These are phyloP conservation scores for Rhizopogon vesiculosus DNA, from an alignment of 768 basidiomycete species.

Conservation along the genomic window DNA sequence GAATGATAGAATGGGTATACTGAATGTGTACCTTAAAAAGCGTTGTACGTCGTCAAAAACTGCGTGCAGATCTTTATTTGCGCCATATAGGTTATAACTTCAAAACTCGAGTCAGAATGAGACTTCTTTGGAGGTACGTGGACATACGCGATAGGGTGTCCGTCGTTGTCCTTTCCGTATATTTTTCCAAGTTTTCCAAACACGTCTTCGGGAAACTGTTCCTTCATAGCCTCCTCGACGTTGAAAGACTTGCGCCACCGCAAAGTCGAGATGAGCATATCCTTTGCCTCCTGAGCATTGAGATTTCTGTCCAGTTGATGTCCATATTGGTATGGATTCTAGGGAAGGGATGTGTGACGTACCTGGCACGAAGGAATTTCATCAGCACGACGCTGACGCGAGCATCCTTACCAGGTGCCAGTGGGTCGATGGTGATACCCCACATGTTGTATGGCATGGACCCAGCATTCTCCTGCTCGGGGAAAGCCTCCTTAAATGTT, in stretches of 20 bases:
- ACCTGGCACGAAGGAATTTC: constrained; percentile 81
- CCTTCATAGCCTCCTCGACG: constrained; percentile 54
- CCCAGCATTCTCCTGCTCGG: constrained; percentile 49
- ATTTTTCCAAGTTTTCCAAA: constrained; percentile 63
- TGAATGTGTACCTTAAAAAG: constrained; percentile 58
- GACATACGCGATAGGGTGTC: constrained; percentile 65
- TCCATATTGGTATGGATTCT: not conserved
- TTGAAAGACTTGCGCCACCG: constrained; percentile 69
- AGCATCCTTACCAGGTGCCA: constrained; percentile 44
- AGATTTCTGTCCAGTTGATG: constrained; percentile 38
- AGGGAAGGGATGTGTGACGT: constrained; percentile 4
- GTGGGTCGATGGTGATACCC: constrained; percentile 68
- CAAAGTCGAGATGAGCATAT: constrained; percentile 67
- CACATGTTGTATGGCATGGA: constrained; percentile 54
- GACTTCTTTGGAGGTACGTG: not conserved
- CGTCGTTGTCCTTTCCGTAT: constrained; percentile 67
- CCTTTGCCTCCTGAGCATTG: constrained; percentile 46
- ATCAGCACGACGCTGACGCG: constrained; percentile 71
- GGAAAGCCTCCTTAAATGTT: constrained; percentile 55
- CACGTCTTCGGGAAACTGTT: constrained; percentile 56
- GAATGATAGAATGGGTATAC: not conserved
- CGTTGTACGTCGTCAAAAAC: constrained; percentile 75
- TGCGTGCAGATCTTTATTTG: constrained; percentile 54
- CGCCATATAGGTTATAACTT: constrained; percentile 81
- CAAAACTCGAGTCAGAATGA: not conserved